These are phyloP conservation scores for Pythium scleroteichum DNA, from an alignment of 352 stramenopile species.

Conservation along the genomic window DNA sequence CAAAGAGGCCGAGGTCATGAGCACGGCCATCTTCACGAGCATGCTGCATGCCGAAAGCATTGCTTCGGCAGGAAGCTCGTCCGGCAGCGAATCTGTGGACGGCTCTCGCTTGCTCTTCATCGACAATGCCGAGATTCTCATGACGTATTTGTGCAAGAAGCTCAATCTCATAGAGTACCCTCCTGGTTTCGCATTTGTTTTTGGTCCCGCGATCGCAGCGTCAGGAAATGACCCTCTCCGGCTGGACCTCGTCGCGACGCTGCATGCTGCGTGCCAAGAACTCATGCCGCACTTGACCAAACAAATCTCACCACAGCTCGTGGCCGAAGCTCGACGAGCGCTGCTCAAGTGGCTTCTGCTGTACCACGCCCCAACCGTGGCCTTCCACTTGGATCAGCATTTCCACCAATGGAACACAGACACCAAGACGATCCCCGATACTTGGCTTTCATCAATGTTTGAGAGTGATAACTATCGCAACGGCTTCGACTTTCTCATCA, in stretches of 20 bases:
- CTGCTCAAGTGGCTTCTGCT: slow-evolving; percentile 72
- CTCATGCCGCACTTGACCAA: slow-evolving; percentile 56
- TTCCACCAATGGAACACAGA: slow-evolving; percentile 66
- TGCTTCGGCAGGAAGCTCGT: slow-evolving; percentile 5
- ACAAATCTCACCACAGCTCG: slow-evolving; percentile 28
- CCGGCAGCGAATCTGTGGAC: slow-evolving; percentile 36
- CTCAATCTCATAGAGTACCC: slow-evolving; percentile 53
- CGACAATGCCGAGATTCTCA: slow-evolving; percentile 69
- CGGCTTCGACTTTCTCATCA: slow-evolving; percentile 57
- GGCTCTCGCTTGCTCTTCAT: slow-evolving; percentile 69
- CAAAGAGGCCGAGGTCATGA: slow-evolving; percentile 73
- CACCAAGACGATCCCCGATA: slow-evolving; percentile 46
- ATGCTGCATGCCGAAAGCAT: slow-evolving; percentile 46
- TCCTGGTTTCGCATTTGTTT: slow-evolving; percentile 48
- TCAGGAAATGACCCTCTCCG: slow-evolving; percentile 72
- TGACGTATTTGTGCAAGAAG: slow-evolving; percentile 69
- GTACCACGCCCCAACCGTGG: slow-evolving; percentile 68
- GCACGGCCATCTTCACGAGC: slow-evolving; percentile 62
- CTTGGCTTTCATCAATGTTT: slow-evolving; percentile 80
- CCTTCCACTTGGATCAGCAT: slow-evolving; percentile 77
- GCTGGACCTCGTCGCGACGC: slow-evolving; percentile 53
- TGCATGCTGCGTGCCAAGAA: slow-evolving; percentile 45
- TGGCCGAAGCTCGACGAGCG: slow-evolving; percentile 40
- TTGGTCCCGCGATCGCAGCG: slow-evolving; percentile 53
- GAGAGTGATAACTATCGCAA: slow-evolving; percentile 45